These are phyloP conservation scores for Capronia epimyces DNA, from an alignment of 2,329 filamentous ascomycete genomes.

Conservation along the genomic window DNA sequence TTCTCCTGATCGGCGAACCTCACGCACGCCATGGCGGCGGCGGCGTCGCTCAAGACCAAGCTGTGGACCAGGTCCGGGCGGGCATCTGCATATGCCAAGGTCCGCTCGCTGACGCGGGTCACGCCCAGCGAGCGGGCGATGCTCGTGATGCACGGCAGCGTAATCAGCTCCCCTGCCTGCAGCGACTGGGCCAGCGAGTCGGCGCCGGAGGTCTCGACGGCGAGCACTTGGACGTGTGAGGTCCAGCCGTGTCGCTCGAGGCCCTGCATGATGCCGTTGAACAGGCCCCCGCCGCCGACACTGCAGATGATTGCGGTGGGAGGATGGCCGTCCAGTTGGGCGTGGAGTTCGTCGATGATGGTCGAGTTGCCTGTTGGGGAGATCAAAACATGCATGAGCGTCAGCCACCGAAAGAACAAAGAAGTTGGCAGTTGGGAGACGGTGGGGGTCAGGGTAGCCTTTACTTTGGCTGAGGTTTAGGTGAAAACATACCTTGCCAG, in stretches of 20 bases:
- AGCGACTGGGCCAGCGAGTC: slow-evolving; percentile 62
- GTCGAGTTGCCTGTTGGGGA: not conserved
- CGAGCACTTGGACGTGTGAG: slow-evolving; percentile 51
- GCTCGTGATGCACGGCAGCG: slow-evolving; percentile 65
- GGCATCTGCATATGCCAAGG: slow-evolving; percentile 61
- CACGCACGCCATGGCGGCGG: slow-evolving; percentile 74
- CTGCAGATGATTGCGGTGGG: slow-evolving; percentile 57
- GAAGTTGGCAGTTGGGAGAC: no score
- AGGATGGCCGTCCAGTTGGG: not conserved
- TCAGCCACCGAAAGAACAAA: no score
- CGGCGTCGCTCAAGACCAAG: slow-evolving; percentile 64
- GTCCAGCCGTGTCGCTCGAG: slow-evolving; percentile 40
- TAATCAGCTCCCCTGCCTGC: slow-evolving; percentile 50
- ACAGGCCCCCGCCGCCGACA: slow-evolving; percentile 72
- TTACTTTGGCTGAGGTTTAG: no score
- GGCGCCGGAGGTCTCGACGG: slow-evolving; percentile 70
- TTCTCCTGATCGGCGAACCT: slow-evolving; percentile 75
- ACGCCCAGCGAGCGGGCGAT: slow-evolving; percentile 70
- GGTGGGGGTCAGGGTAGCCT: no score
- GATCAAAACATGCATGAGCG: no score
- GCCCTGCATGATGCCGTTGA: slow-evolving; percentile 69
- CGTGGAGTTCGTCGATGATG: not conserved
- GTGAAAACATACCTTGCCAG: no score
- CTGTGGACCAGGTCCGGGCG: slow-evolving; percentile 49
- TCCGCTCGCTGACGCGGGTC: slow-evolving; percentile 58